These are phyloP conservation scores for Tetratostichococcus sp. DNA, from an alignment of 139 green algal genomes.

Conservation along the genomic window DNA sequence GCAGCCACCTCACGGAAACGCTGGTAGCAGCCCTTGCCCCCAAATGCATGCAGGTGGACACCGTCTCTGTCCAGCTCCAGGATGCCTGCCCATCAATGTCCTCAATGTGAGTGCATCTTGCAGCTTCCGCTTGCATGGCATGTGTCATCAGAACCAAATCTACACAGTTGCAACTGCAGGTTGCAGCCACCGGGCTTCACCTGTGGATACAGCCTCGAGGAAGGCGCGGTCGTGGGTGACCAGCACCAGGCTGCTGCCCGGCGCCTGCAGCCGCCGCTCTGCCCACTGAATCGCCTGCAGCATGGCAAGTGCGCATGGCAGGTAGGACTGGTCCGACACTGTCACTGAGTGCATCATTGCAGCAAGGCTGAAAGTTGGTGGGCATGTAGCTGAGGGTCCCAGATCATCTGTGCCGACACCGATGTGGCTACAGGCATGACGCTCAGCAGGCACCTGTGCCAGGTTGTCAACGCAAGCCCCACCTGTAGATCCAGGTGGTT, in stretches of 20 bases:
- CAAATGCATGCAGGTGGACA: slow-evolving; percentile 56
- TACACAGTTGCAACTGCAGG: too few relatives aligned
- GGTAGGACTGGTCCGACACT: not conserved
- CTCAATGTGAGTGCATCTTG: too few relatives aligned
- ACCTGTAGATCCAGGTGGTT: slow-evolving; percentile 67
- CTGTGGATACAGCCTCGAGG: slow-evolving; percentile 67
- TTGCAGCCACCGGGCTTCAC: too few relatives aligned
- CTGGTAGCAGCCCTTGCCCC: slow-evolving; percentile 46
- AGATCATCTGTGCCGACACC: too few relatives aligned
- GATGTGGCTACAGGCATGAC: too few relatives aligned
- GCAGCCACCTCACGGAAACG: slow-evolving; percentile 46
- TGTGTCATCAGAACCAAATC: too few relatives aligned
- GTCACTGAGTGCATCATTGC: not conserved
- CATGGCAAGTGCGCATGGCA: too few relatives aligned
- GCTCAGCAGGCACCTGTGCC: too few relatives aligned
- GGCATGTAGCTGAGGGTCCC: too few relatives aligned
- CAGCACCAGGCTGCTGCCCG: slow-evolving; percentile 60
- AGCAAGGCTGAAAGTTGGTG: not conserved
- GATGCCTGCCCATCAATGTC: too few relatives aligned
- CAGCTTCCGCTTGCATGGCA: too few relatives aligned
- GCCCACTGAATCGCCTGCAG: slow-evolving; percentile 60
- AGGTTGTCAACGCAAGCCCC: too few relatives aligned
- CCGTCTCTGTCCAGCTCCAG: slow-evolving; percentile 70
- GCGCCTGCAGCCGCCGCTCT: slow-evolving; percentile 51
- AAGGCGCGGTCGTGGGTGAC: slow-evolving; percentile 79